Percentiles rank a stretch among this genome's conserved stretches.
Conservation (phyloP, 1,139 yeast species). For the Petasospora fabianii region DNA sequence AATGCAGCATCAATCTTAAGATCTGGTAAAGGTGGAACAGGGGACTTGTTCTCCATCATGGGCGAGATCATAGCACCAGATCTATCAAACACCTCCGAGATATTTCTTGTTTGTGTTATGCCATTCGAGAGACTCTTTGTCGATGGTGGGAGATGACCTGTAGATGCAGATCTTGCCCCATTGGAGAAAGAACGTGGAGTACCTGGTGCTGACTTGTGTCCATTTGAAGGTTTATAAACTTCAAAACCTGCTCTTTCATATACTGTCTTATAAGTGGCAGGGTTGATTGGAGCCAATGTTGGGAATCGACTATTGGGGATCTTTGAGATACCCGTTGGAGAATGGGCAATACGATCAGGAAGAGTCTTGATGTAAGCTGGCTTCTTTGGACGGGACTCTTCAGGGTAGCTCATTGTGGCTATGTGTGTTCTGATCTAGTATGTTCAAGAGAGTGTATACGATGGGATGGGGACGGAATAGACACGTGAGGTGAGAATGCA, state of each 20-base stretch:
- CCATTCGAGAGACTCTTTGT: background rate
- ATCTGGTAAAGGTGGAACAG: conserved; percentile 5
- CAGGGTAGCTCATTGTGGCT: conserved; percentile 5
- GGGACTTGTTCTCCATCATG: background rate
- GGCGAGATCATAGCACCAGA: too few species aligned
- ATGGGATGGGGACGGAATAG: too few species aligned
- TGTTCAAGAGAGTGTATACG: too few species aligned
- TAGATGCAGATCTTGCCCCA: conserved; percentile 16
- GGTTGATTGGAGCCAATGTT: conserved; percentile 43
- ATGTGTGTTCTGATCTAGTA: too few species aligned
- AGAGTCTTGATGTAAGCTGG: conserved; percentile 26
- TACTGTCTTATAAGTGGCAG: conserved; percentile 54
- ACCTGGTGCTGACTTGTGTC: background rate
- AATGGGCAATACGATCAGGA: conserved; percentile 23
- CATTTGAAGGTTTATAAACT: conserved; percentile 28
- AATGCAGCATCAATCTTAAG: conserved; percentile 18
- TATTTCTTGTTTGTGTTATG: conserved; percentile 19
- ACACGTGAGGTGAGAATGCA: too few species aligned
- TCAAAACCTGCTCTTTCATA: conserved; percentile 68
- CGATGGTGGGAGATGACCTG: conserved; percentile 11
- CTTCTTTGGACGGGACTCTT: conserved; percentile 12
- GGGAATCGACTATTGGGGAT: conserved; percentile 45
- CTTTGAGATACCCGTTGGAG: conserved; percentile 24
- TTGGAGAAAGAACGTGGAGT: conserved; percentile 1
- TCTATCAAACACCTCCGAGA: conserved; percentile 12